These are phyloP conservation scores for Colletotrichum ledebouriae DNA, from an alignment of 2,329 filamentous ascomycete genomes.

Conservation along the genomic window DNA sequence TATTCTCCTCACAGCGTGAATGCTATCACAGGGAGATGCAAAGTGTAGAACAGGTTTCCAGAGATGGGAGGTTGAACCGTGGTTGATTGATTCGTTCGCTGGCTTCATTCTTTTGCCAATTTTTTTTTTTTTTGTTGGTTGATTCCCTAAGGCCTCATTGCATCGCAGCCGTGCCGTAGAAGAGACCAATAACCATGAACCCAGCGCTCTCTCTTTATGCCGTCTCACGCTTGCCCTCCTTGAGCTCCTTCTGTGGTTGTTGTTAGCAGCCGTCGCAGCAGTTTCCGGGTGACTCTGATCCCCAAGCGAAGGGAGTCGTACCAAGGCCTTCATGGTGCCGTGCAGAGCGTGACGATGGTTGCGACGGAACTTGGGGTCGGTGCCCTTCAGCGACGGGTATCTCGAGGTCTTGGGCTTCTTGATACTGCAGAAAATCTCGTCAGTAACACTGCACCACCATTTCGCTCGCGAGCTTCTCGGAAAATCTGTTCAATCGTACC, in stretches of 20 bases:
- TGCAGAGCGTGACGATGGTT: constrained; percentile 99
- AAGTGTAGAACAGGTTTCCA: background rate
- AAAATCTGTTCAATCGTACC: constrained; percentile 72
- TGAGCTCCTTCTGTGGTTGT: constrained; percentile 87
- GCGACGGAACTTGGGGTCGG: constrained; percentile 99
- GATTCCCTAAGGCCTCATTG: constrained; percentile 30
- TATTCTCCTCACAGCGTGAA: background rate
- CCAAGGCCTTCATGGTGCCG: constrained; percentile 97
- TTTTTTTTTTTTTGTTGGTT: constrained; percentile 1
- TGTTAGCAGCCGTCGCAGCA: constrained; percentile 50
- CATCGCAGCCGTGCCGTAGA: constrained; percentile 32
- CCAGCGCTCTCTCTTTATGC: constrained; percentile 66
- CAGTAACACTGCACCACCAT: constrained; percentile 5
- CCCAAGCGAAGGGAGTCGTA: constrained; percentile 64
- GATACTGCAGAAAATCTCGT: constrained; percentile 74
- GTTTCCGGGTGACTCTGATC: background rate
- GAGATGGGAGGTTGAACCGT: constrained; percentile 16
- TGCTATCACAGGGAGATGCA: too few species aligned
- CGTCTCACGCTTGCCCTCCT: constrained; percentile 93
- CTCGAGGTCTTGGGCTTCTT: constrained; percentile 99
- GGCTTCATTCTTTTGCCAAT: constrained; percentile 28
- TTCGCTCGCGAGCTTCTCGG: background rate
- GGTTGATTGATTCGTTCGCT: constrained; percentile 36
- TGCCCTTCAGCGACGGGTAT: constrained; percentile 98
- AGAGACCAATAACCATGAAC: constrained; percentile 33